Conservation (phyloP, 768 basidiomycete genomes). For the Lactarius vividus region DNA sequence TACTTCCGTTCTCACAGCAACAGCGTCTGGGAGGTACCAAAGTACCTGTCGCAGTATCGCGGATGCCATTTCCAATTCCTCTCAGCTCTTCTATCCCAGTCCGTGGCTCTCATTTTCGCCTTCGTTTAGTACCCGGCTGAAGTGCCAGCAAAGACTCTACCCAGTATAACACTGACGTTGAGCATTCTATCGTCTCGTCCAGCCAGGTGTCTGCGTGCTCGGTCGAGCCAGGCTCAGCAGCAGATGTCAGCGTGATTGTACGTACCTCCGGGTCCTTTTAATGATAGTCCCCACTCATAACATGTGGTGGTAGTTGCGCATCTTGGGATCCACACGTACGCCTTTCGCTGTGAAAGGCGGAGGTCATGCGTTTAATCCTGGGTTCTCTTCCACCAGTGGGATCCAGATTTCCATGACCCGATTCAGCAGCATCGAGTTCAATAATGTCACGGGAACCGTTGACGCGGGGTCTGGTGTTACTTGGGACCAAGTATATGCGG, state of each 20-base stretch:
- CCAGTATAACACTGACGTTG: too few relatives aligned
- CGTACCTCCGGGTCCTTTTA: not conserved
- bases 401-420: conserved; percentile 32
- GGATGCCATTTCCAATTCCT: not conserved
- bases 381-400: conserved; percentile 32
- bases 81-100: not conserved
- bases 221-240: conserved; percentile 26
- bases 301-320: conserved; percentile 8
- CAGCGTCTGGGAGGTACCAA: not conserved
- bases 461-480: conserved; percentile 29
- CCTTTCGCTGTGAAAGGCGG: conserved; percentile 8
- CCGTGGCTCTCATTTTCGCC: not conserved
- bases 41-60: too few relatives aligned
- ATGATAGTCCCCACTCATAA: not conserved
- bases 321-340: conserved; percentile 10
- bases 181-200: too few relatives aligned
- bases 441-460: conserved; percentile 9
- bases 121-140: not conserved
- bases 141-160: not conserved
- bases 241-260: conserved; percentile 26
- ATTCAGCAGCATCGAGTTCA: conserved; percentile 19
- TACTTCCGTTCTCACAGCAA: not conserved
- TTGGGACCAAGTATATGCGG: conserved; percentile 31
- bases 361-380: conserved; percentile 28
- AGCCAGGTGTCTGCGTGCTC: conserved; percentile 13